Evolutionary conservation across 2,329 filamentous ascomycete species (phyloP).

Genomic region (Trichoderma semiorbis): DNA sequence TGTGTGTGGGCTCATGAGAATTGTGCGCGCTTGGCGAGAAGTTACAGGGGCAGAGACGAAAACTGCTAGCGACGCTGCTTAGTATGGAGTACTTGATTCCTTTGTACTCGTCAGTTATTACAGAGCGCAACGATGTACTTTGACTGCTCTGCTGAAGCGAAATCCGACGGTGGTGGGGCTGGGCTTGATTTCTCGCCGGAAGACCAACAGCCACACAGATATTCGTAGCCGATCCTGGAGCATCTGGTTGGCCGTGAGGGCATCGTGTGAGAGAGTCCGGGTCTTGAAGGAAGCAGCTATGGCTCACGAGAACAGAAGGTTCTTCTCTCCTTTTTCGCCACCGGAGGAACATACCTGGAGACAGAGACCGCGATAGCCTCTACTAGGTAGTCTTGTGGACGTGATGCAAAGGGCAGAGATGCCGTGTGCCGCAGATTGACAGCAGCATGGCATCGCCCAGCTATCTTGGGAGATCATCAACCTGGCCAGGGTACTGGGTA

Average conservation of each 20-base stretch:
- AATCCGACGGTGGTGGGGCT: conserved; percentile 20
- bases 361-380: background rate
- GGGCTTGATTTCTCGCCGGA: background rate
- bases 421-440: background rate
- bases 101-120: background rate
- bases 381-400: background rate
- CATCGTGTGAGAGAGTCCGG: background rate
- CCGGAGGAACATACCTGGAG: background rate
- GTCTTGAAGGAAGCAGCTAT: background rate
- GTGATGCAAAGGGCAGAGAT: background rate
- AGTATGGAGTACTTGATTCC: background rate
- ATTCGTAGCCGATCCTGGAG: background rate
- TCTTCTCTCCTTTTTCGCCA: background rate
- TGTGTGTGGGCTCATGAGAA: conserved; percentile 5
- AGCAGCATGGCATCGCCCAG: background rate
- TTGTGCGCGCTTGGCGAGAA: conserved; percentile 14
- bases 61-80: background rate
- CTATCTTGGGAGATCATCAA: conserved; percentile 1
- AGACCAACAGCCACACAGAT: background rate
- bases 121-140: background rate
- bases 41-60: background rate
- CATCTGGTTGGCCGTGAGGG: background rate
- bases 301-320: background rate
- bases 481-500: background rate
- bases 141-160: background rate